phyloP scores from a whole-genome alignment of 2,329 filamentous ascomycete species.

The Microsporum audouinii region DNA sequence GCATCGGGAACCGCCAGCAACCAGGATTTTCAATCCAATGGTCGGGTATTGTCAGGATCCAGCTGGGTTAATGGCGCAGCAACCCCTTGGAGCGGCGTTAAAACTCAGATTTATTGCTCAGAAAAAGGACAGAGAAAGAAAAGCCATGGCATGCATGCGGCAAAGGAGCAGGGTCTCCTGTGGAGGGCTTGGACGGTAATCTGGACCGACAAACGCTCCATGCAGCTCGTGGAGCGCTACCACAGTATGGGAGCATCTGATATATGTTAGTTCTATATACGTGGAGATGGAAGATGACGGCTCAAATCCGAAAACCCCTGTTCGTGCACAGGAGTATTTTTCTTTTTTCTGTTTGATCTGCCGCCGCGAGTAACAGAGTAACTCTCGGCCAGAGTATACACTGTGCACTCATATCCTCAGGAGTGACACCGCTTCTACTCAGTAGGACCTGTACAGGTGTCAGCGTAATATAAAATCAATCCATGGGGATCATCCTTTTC shows the following conservation, averaged over 20 bases:
- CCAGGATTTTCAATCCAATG: not conserved
- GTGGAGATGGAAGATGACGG: not conserved
- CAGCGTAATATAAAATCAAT: not conserved
- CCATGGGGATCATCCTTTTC: not conserved
- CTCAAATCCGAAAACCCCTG: not conserved
- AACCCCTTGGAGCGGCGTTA: conserved; percentile 1
- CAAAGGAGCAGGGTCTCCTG: not conserved
- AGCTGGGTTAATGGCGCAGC: not conserved
- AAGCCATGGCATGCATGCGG: conserved; percentile 2
- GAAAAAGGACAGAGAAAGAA: not conserved
- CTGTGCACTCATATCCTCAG: not conserved
- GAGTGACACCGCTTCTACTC: not conserved
- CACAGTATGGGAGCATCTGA: conserved; percentile 2
- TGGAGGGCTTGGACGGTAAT: conserved; percentile 1
- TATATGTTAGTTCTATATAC: not conserved
- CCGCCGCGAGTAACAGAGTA: not conserved
- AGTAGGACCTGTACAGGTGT: not conserved
- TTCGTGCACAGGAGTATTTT: not conserved
- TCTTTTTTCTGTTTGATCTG: not conserved
- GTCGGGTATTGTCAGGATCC: not conserved
- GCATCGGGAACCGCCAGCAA: not conserved
- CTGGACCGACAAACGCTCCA: conserved; percentile 2
- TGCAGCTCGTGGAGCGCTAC: conserved; percentile 3
- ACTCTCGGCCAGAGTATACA: not conserved
- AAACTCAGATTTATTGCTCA: conserved; percentile 2